Percentiles rank a stretch among this genome's conserved stretches.
Conservation (phyloP, 495 filamentous ascomycete species). For the Chaetomidium leptoderma region DNA sequence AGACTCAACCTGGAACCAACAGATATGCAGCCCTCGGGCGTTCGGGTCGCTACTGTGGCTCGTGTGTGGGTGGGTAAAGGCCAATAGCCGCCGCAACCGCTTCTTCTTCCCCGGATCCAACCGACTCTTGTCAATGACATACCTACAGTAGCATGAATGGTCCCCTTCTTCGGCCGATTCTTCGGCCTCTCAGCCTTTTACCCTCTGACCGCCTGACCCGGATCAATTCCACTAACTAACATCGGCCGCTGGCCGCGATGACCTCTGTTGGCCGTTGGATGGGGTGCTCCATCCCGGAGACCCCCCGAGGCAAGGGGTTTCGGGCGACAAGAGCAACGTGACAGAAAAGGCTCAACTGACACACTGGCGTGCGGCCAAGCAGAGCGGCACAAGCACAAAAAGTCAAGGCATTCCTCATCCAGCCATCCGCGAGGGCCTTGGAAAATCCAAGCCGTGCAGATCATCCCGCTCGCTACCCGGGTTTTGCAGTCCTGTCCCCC, state of each 20-base stretch:
- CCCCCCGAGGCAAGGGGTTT: conserved; percentile 12
- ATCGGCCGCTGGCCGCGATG: neutral
- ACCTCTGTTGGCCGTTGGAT: conserved; percentile 3
- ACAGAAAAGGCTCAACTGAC: conserved; percentile 22
- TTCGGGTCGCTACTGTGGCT: neutral
- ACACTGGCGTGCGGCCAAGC: conserved; percentile 2
- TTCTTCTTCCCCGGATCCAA: neutral
- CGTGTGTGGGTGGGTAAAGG: too few species aligned
- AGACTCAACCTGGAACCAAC: conserved; percentile 14
- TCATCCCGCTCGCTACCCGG: conserved; percentile 10
- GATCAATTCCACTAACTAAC: neutral
- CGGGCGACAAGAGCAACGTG: conserved; percentile 43
- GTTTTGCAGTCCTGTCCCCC: neutral
- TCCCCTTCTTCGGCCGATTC: neutral
- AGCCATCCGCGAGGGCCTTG: conserved; percentile 1
- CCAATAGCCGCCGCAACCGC: conserved; percentile 1
- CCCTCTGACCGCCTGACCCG: neutral
- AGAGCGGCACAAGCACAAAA: conserved; percentile 9
- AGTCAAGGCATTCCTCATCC: conserved; percentile 1
- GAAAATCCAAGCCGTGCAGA: neutral
- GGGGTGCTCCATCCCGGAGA: neutral
- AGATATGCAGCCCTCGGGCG: conserved; percentile 4
- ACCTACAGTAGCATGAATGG: neutral
- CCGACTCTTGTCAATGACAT: neutral
- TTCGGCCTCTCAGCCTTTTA: neutral